Evolutionary conservation across 2,329 filamentous ascomycete species (phyloP).

Genomic region (Myriosclerotinia duriaeana): DNA sequence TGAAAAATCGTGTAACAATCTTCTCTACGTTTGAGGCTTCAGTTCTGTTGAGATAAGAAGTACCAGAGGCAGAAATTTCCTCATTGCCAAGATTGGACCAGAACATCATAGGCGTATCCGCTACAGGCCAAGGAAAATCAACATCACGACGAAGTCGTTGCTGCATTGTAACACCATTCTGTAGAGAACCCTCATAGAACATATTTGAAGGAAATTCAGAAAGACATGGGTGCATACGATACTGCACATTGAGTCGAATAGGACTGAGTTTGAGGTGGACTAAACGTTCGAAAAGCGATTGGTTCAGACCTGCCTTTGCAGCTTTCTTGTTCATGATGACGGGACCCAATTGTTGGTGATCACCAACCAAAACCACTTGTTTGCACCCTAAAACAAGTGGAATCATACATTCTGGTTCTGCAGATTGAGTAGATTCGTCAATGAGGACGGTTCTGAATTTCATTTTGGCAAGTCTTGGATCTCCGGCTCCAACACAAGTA

Average conservation of each 20-base stretch:
- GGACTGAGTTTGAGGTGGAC: slow-evolving; percentile 88
- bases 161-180: slow-evolving; percentile 91
- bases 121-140: slow-evolving; percentile 96
- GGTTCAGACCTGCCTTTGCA: slow-evolving; percentile 93
- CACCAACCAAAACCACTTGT: slow-evolving; percentile 96
- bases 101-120: slow-evolving; percentile 98
- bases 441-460: slow-evolving; percentile 98
- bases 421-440: slow-evolving; percentile 96
- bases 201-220: slow-evolving; percentile 98
- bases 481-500: slow-evolving; percentile 95
- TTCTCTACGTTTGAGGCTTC: slow-evolving; percentile 98
- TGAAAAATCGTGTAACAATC: slow-evolving; percentile 97
- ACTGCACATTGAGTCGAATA: slow-evolving; percentile 93
- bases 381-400: slow-evolving; percentile 96
- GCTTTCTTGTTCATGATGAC: slow-evolving; percentile 99
- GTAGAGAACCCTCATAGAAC: slow-evolving; percentile 97
- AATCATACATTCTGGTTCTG: slow-evolving; percentile 98
- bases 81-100: slow-evolving; percentile 98
- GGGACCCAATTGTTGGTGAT: slow-evolving; percentile 95
- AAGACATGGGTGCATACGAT: slow-evolving; percentile 97
- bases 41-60: slow-evolving; percentile 95
- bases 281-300: slow-evolving; percentile 96
- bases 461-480: slow-evolving; percentile 92
- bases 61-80: slow-evolving; percentile 96
- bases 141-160: slow-evolving; percentile 88